A percentile compares a stretch with the other conserved stretches of the same genome.
Conservation (phyloP, 257 asterid genomes). For the Capsicum rhomboideum region DNA sequence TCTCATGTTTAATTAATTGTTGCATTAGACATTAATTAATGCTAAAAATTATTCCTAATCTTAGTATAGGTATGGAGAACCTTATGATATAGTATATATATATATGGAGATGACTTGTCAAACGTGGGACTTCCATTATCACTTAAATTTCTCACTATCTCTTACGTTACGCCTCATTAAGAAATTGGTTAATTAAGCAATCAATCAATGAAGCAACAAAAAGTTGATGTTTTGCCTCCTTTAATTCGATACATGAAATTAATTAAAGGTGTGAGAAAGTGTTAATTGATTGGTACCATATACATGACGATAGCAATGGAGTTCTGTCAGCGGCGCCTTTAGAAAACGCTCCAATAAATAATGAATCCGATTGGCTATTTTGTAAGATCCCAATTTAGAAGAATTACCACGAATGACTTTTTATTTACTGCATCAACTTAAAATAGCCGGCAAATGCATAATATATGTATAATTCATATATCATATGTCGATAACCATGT, state of each 20-base stretch:
- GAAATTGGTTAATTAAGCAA: not conserved
- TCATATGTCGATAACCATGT: not conserved
- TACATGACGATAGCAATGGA: not conserved
- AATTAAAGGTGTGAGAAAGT: not conserved
- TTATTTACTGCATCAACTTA: not conserved
- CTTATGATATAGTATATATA: not conserved
- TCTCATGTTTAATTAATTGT: not conserved
- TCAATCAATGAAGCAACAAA: not conserved
- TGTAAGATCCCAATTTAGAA: too few relatives aligned
- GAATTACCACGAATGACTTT: not conserved
- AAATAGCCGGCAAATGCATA: not conserved
- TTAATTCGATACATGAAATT: not conserved
- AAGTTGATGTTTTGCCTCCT: not conserved
- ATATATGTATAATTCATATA: not conserved
- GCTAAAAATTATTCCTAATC: not conserved
- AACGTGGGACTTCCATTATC: not conserved
- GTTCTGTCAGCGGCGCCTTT: not conserved
- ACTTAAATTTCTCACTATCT: not conserved
- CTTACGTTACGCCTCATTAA: not conserved
- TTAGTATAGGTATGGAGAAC: not conserved
- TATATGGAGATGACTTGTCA: not conserved
- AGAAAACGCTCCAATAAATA: not conserved
- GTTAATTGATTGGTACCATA: not conserved
- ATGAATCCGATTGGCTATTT: too few relatives aligned
- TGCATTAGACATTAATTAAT: not conserved